Percentiles rank a stretch among this genome's conserved stretches.
Conservation (phyloP, 768 basidiomycete species). For the Rhizopogon roseolus region DNA sequence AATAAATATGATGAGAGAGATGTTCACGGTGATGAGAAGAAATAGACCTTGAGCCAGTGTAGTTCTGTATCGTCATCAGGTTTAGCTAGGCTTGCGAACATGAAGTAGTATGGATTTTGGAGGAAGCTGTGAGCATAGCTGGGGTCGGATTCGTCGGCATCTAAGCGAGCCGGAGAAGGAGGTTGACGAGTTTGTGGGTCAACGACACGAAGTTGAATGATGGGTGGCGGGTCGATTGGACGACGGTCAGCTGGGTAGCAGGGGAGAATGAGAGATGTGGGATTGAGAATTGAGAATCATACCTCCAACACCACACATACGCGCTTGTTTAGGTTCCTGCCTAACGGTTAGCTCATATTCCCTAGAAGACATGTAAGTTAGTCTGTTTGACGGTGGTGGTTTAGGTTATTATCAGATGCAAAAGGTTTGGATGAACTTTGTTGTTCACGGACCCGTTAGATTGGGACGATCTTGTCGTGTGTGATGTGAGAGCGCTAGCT, state of each 20-base stretch:
- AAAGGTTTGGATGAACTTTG: slow-evolving; percentile 3
- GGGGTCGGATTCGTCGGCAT: slow-evolving; percentile 29
- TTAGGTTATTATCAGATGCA: slow-evolving; percentile 10
- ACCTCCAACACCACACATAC: slow-evolving; percentile 88
- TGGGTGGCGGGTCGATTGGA: slow-evolving; percentile 94
- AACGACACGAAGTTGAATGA: slow-evolving; percentile 89
- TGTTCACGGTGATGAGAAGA: not conserved
- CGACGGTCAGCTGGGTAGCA: slow-evolving; percentile 73
- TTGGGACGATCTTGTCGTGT: slow-evolving; percentile 9
- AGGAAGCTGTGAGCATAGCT: slow-evolving; percentile 58
- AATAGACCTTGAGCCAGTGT: slow-evolving; percentile 73
- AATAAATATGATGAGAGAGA: slow-evolving; percentile 4
- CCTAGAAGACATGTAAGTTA: slow-evolving; percentile 34
- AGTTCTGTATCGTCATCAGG: slow-evolving; percentile 87
- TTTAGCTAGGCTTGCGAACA: slow-evolving; percentile 88
- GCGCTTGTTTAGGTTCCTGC: slow-evolving; percentile 88
- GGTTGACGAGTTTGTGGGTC: slow-evolving; percentile 46
- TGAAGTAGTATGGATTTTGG: slow-evolving; percentile 94
- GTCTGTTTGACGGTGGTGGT: too few relatives aligned
- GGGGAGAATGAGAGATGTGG: not conserved
- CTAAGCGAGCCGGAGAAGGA: slow-evolving; percentile 21
- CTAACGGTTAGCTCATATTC: slow-evolving; percentile 83
- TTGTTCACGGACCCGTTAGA: slow-evolving; percentile 8
- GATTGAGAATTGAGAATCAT: slow-evolving; percentile 28
- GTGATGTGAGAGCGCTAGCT: slow-evolving; percentile 11